Evolutionary conservation across 352 stramenopile genomes (phyloP), one percentile per base, ranked within the genome.

Genomic region (Phytophthora pseudosyringae): DNA sequence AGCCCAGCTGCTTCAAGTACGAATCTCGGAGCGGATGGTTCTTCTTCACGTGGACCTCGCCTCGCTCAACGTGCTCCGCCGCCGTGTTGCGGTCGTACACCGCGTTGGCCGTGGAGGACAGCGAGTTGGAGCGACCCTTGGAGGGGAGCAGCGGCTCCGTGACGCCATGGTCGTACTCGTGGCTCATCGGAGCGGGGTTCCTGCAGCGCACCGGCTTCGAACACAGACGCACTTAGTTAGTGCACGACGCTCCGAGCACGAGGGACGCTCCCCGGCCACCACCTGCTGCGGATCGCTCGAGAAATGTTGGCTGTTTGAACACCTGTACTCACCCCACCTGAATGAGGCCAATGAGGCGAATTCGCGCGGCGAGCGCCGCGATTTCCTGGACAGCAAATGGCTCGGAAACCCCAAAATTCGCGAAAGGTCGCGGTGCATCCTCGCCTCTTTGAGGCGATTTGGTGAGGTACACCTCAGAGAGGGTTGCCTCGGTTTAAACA

Each of bases 1-100:
- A 94, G 25, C 83, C 83, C 8, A 93, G 67, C 64, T 86, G 78
- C 57, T 89, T 86, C 55, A 91, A 59, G 62, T 93, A 94, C 26
- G 74, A 83, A 32, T 91, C 80, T 58, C 83, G 80, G 39, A 87
- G 48, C 52, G 50, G 72, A 50, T 78, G 78, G 15, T 65, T 76
- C 31, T 73, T 68, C 45, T 57, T 68, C 57, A 52, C 64, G 15
- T 79, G 54, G 25, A 60, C 45, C 7, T 75, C 64, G 8, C 33
- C 57, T 32, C 26, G 26, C 6, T 69, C 56, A 26, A 69, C 33
- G 16, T 60, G 54, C 11, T 56, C 49, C 11, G 52, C 49, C 26
- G 21, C 31, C 26, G 44, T 25, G 21, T 61, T 46, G 35, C 59
- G 29, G 28, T 68, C 56, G 49, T 75, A 65, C 43, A 64, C 43